These are phyloP conservation scores for Helianthus tuberosus DNA, from an alignment of 129 eudicot species.

Conservation along the genomic window DNA sequence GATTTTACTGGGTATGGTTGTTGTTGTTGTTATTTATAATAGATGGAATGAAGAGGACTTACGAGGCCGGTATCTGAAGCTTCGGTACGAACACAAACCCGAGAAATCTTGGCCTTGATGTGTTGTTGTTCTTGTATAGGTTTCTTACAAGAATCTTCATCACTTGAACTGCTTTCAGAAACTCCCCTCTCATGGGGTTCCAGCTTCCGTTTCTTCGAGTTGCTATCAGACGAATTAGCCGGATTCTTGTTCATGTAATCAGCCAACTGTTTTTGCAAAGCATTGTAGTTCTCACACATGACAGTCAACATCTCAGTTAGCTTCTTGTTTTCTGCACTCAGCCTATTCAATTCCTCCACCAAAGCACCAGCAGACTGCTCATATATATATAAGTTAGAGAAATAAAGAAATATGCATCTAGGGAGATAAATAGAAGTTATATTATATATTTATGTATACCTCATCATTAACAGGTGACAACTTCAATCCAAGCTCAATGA, in stretches of 20 bases:
- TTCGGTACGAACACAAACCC: constrained; percentile 60
- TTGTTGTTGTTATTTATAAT: constrained; percentile 4
- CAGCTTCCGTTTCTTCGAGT: constrained; percentile 51
- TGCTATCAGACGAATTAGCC: constrained; percentile 19
- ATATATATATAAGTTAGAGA: neutral
- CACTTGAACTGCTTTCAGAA: constrained; percentile 80
- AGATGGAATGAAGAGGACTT: constrained; percentile 31
- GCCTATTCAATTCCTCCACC: constrained; percentile 75
- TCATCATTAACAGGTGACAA: constrained; percentile 46
- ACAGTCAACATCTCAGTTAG: constrained; percentile 70
- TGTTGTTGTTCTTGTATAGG: constrained; percentile 60
- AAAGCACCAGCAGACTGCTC: constrained; percentile 57
- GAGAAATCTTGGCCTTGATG: constrained; percentile 69
- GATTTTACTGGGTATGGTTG: too few relatives aligned
- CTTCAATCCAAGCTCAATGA: constrained; percentile 59
- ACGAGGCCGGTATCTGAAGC: constrained; percentile 88
- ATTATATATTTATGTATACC: constrained; percentile 43
- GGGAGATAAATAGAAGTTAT: neutral
- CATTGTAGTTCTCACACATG: constrained; percentile 82
- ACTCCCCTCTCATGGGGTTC: constrained; percentile 44
- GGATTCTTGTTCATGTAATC: constrained; percentile 62
- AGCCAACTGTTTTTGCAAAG: constrained; percentile 54
- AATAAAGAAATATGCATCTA: neutral
- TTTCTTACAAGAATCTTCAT: constrained; percentile 86
- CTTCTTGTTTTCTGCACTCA: constrained; percentile 81